A percentile compares a stretch with the other conserved stretches of the same genome.
Evolutionary conservation across 2,329 filamentous ascomycete genomes (phyloP).

Genomic region (Cladophialophora immunda): DNA sequence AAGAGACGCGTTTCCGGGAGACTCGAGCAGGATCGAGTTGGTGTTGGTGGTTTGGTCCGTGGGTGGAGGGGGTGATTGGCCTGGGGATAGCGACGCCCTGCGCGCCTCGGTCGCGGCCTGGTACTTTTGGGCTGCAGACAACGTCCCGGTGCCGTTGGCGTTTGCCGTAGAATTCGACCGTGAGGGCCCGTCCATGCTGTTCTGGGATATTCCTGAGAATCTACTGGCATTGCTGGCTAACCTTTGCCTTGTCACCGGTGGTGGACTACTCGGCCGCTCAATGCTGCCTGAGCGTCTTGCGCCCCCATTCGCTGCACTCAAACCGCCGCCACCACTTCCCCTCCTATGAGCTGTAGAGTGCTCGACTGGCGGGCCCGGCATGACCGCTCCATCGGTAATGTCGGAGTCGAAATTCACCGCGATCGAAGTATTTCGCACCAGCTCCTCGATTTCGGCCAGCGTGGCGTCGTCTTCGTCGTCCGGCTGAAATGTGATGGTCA

Average conservation of each 20-base stretch:
- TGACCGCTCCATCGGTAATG: slow-evolving; percentile 36
- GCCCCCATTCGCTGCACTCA: slow-evolving; percentile 11
- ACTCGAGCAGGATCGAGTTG: slow-evolving; percentile 31
- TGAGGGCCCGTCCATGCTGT: slow-evolving; percentile 17
- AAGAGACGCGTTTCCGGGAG: slow-evolving; percentile 28
- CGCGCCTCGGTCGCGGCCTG: slow-evolving; percentile 36
- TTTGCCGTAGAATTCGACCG: slow-evolving; percentile 24
- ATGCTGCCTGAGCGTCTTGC: slow-evolving; percentile 2
- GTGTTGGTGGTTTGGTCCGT: neutral
- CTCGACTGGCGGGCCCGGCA: neutral
- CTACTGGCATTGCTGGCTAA: slow-evolving; percentile 36
- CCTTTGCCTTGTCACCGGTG: slow-evolving; percentile 32
- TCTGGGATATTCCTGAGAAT: slow-evolving; percentile 20
- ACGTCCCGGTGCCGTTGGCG: slow-evolving; percentile 11
- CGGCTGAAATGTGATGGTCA: slow-evolving; percentile 54
- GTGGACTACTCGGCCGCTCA: slow-evolving; percentile 18
- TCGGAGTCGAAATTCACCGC: slow-evolving; percentile 40
- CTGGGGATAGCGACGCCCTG: slow-evolving; percentile 31
- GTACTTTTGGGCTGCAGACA: slow-evolving; percentile 36
- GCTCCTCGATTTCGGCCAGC: slow-evolving; percentile 38
- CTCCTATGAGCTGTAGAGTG: slow-evolving; percentile 8
- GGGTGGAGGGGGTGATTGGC: slow-evolving; percentile 15
- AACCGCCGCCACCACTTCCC: slow-evolving; percentile 15
- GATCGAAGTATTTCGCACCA: slow-evolving; percentile 41
- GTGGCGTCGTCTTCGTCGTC: slow-evolving; percentile 36